Base-by-base conservation (phyloP, 345 rosid species). In the Eutrema heterophyllum region DNA sequence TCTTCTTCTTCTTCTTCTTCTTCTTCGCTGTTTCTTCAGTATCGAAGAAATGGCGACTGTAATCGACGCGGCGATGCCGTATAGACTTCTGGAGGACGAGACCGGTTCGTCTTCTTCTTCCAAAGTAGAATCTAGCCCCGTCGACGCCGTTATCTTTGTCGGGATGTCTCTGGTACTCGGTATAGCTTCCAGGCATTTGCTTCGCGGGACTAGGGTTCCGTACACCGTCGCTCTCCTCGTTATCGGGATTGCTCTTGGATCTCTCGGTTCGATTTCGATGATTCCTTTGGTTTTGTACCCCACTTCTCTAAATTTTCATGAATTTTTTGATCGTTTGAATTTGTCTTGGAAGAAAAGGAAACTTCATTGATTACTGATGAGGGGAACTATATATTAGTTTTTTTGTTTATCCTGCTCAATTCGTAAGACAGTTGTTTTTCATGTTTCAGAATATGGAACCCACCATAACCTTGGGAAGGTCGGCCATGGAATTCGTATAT, bases 201-300 rank as follows among this genome's bases (percentile, higher is more conserved):
- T 95, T 45, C 89, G 98, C 0, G 98, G 99, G 2, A 95, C 97
- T 54, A 79, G 97, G 51, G 96, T 95, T 38, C 99, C 98, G 7
- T 95, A 92, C 79, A 95, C 98, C 26, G 92, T 92, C 68, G 97
- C 96, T 68, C 83, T 95, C n/a, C 97, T 95, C 71, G 67, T 90
- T 36, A 83, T 90, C 62, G 99, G 99, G 75, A 84, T 95, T 36
- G 88, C 71, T 57, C 89, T 92, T 32, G 99, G 99, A 67, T 86
- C 97, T 70, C 39, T 95, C 39, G 99, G 99, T 95, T 54, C 48
- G 76, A 65, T 58, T 57, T 64, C 67, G n/a, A 1, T 58, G 2
- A 16, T 43, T 38, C 52, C 44, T 21, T 46, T 9, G 6, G 26
- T 6, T n/a, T 15, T 10, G n/a, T n/a, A 2, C 1, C 46, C 15